Evolutionary conservation across 2,329 filamentous ascomycete species (phyloP), one percentile per base, ranked within the genome.

Genomic region (Diaporthe sp.): DNA sequence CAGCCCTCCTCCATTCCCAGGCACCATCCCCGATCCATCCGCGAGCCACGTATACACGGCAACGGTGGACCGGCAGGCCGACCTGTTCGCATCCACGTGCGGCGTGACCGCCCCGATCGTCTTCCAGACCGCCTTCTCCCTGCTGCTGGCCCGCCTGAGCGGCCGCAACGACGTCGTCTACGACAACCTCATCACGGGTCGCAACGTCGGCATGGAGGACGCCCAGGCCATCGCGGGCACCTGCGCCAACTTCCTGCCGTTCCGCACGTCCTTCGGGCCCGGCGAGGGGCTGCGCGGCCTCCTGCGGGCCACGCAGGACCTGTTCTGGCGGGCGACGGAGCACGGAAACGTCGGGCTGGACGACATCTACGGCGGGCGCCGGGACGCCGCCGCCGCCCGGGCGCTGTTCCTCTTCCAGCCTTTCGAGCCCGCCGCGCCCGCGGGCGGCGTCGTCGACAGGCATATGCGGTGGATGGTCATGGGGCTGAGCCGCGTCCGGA

Each of bases 161-260:
- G 72, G 73, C 13, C 50, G 51, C 5, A 44, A 47, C 12, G 79
- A 81, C 47, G 77, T 83, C 27, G 70, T 73, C 15, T 81, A 81
- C 63, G 82, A 84, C 76, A 81, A 84, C 78, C 81, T 84, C 55
- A 73, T 81, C 66, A 83, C 80, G 2, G 83, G 83, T 25, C 82
- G 83, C 73, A 84, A 84, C 76, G 80, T 84, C 32, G 79, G 80
- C 39, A 75, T 84, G 39, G 77, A 76, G 42, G 77, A 83, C 68
- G 81, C 83, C 7, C 83, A 85, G 69, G 73, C 73, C 44, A 82
- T 84, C 77, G 82, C 82, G 75, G 83, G 83, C 27, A 82, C 79
- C 1, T 79, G 79, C 56, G 83, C 83, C 37, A 83, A 84, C 77
- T 84, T 85, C 75, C 77, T 84, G 13, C 82, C 82, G 1, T 75